A percentile compares a stretch with the other conserved stretches of the same genome.
Conservation (phyloP, 148 eudicot genomes). For the Persicaria maculosa region DNA sequence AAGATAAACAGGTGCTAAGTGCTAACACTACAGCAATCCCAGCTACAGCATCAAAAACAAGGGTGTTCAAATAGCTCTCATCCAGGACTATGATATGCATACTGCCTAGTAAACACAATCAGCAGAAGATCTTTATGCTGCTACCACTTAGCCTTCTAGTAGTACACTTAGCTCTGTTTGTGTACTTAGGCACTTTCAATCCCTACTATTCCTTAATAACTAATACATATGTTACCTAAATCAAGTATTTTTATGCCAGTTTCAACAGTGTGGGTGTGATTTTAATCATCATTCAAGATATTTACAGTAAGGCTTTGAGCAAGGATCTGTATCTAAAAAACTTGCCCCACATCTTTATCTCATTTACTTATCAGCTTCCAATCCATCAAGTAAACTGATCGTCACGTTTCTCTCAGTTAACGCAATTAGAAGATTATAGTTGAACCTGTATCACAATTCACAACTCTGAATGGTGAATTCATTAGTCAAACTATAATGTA, state of each 20-base stretch:
- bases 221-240: neutral
- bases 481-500: conserved; percentile 48
- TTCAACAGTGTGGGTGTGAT: neutral
- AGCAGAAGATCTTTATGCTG: neutral
- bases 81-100: neutral
- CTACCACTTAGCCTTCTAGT: neutral
- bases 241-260: neutral
- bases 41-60: neutral
- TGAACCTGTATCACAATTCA: conserved; percentile 73
- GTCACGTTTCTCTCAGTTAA: conserved; percentile 42
- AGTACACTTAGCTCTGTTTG: neutral
- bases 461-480: conserved; percentile 46
- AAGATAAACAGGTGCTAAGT: neutral
- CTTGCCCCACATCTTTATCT: conserved; percentile 4
- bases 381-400: conserved; percentile 17
- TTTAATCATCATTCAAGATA: neutral
- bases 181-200: neutral
- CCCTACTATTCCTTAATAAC: neutral
- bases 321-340: neutral
- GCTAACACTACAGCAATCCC: neutral
- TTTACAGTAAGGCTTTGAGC: neutral
- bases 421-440: conserved; percentile 30
- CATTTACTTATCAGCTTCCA: neutral
- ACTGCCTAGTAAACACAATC: neutral
- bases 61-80: neutral